These are phyloP conservation scores for Dothiorella sarmentorum DNA, from an alignment of 2,329 filamentous ascomycete genomes.

Conservation along the genomic window DNA sequence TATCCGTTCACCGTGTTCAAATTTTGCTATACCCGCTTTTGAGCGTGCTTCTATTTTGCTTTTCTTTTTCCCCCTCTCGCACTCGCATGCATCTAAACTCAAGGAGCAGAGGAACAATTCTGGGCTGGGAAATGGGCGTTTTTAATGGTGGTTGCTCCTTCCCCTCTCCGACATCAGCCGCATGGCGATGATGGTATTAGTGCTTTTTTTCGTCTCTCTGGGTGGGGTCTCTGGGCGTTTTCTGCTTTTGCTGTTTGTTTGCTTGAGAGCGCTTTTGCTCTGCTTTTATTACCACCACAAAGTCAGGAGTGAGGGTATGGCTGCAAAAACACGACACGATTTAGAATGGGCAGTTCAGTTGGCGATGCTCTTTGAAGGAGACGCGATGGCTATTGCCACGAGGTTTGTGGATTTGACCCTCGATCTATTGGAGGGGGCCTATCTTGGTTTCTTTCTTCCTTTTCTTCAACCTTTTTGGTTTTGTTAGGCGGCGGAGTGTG, in stretches of 20 bases:
- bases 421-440: not conserved
- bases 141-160: not conserved
- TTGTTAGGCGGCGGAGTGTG: not conserved
- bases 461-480: not conserved
- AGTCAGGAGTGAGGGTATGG: not conserved
- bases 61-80: not conserved
- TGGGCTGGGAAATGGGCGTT: constrained; percentile 5
- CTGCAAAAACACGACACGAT: constrained; percentile 10
- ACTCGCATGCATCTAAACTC: constrained; percentile 15
- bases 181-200: constrained; percentile 3
- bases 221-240: constrained; percentile 6
- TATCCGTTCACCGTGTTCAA: constrained; percentile 15
- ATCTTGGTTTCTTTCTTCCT: not conserved
- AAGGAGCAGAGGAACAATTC: constrained; percentile 8
- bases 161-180: not conserved
- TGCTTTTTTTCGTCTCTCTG: not conserved
- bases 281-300: not conserved
- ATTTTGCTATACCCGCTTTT: constrained; percentile 19
- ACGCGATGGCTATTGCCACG: not conserved
- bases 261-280: not conserved
- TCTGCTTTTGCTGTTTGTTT: constrained; percentile 6
- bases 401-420: not conserved
- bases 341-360: constrained; percentile 5
- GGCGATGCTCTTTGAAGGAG: not conserved
- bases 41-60: constrained; percentile 11